Evolutionary conservation across 441 rosid genomes (phyloP).

Genomic region (California macrophylla): DNA sequence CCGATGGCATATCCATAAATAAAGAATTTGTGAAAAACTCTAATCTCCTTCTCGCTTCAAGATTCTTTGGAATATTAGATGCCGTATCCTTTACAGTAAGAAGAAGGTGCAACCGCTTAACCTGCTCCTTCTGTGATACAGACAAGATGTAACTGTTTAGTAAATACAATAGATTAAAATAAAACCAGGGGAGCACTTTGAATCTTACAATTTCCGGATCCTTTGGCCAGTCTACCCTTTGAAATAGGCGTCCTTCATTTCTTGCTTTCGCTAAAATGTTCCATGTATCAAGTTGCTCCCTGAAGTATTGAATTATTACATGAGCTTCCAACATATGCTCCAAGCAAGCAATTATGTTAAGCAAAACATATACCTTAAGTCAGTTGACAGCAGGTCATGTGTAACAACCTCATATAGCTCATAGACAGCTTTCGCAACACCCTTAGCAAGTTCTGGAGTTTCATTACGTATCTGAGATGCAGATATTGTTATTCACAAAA

Average conservation of each 20-base stretch:
- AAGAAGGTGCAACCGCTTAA: slow-evolving; percentile 92
- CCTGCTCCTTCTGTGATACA: slow-evolving; percentile 72
- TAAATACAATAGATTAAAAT: slow-evolving; percentile 20
- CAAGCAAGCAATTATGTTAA: slow-evolving; percentile 7
- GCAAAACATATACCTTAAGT: slow-evolving; percentile 55
- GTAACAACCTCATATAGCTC: slow-evolving; percentile 82
- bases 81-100: slow-evolving; percentile 95
- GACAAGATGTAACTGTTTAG: slow-evolving; percentile 15
- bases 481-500: slow-evolving; percentile 10
- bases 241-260: slow-evolving; percentile 77
- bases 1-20: slow-evolving; percentile 91
- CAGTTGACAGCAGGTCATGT: slow-evolving; percentile 68
- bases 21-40: slow-evolving; percentile 84
- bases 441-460: slow-evolving; percentile 67
- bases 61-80: slow-evolving; percentile 89
- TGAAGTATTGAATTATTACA: slow-evolving; percentile 26
- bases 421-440: slow-evolving; percentile 84
- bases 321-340: neutral
- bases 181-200: slow-evolving; percentile 3
- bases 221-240: slow-evolving; percentile 83
- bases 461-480: slow-evolving; percentile 59
- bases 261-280: slow-evolving; percentile 78
- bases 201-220: slow-evolving; percentile 80
- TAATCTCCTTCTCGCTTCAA: slow-evolving; percentile 96
- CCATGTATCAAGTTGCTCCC: slow-evolving; percentile 99